Base-by-base conservation (phyloP, 345 rosid genomes). In the Toxicodendron radicans region DNA sequence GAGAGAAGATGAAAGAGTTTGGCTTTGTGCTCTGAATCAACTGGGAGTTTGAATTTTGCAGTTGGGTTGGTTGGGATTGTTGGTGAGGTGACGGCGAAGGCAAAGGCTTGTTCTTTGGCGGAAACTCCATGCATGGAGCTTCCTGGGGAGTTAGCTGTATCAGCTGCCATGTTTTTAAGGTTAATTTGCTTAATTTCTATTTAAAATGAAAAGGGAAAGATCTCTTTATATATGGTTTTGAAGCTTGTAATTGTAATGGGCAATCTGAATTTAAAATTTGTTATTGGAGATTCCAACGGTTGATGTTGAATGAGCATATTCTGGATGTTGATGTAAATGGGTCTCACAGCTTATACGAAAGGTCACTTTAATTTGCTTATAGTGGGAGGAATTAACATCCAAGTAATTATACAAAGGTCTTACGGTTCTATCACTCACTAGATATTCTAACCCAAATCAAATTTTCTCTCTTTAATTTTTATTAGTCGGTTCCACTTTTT, bases 1-100 rank as follows among this genome's bases (percentile, higher is more conserved):
- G 98, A 94, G 52, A 89, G 83, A 45, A 90, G 68, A 75, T 88
- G 88, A 72, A 90, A 89, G 3, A 83, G 90, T 71, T 82, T 90
- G 61, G 98, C 93, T 72, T 89, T 92, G 77, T 92, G 97, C 76
- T 94, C 98, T 5, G 97, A 90, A 76, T 94, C 93, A 1, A 94
- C 93, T 0, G 93, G 93, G 9, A 89, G 74, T 2, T 62, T 84
- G 59, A 94, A 90, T 48, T 90, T 89, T 18, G 90, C 90, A 0
- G 93, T 79, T 16, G 82, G 56, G 54, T 90, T 96, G 1, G 93
- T 80, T 7, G 94, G 91, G 41, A 86, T 92, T 0, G 20, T 76
- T 0, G 94, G 85, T 16, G 95, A 87, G 0, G 86, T 73, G 10
- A 89, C 93, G 0, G 89, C 85, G 54, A 90, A 84, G 56, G 97